phyloP scores from a whole-genome alignment of 164 flowering plant species.

The Pachysandra terminalis region DNA sequence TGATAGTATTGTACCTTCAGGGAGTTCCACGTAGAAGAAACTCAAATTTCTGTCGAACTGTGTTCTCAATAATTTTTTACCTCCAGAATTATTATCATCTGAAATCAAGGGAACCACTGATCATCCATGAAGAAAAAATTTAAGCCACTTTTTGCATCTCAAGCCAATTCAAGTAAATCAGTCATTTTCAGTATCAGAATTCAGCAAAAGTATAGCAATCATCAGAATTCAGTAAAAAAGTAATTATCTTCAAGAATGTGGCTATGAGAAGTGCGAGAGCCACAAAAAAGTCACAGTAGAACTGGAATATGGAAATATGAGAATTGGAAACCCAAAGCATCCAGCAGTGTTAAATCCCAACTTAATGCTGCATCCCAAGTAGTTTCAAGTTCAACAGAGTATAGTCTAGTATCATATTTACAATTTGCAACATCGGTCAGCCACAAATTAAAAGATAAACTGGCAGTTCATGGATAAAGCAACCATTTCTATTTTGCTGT shows the following conservation, averaged over 20 bases:
- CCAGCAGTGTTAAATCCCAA: background rate
- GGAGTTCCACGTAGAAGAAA: constrained; percentile 84
- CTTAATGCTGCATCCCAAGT: background rate
- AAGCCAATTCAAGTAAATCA: too few relatives aligned
- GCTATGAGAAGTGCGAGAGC: background rate
- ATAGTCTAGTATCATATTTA: background rate
- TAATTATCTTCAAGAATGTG: background rate
- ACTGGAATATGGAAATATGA: too few relatives aligned
- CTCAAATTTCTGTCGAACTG: constrained; percentile 42
- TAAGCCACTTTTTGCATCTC: too few relatives aligned
- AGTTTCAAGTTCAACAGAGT: background rate
- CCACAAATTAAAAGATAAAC: too few relatives aligned
- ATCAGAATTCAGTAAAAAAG: background rate
- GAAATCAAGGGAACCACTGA: constrained; percentile 17
- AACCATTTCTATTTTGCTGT: too few relatives aligned
- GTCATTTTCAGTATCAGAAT: background rate
- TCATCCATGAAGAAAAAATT: background rate
- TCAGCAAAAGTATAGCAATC: background rate
- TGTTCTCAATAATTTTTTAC: constrained; percentile 47
- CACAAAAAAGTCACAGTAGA: background rate
- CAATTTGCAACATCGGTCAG: background rate
- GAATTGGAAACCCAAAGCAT: background rate
- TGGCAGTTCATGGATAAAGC: too few relatives aligned
- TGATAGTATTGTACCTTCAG: constrained; percentile 62
- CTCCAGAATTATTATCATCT: constrained; percentile 42